Evolutionary conservation across 1,284 basidiomycete species (phyloP).

Genomic region (Ceratorhiza oryzae-sativae): DNA sequence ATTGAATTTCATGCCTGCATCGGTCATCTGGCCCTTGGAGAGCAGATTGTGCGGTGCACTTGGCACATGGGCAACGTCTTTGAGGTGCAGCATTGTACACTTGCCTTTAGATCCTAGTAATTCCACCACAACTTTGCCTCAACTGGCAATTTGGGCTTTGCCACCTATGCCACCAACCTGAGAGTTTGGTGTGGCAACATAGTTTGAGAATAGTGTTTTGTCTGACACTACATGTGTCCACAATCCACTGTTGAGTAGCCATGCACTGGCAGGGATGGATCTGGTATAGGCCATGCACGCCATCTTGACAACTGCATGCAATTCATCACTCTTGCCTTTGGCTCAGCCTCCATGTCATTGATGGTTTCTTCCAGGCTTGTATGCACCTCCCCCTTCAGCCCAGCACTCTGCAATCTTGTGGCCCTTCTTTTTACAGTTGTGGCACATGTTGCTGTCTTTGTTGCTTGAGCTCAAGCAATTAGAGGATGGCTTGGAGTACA

Average conservation of each 20-base stretch:
- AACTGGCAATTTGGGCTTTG: not conserved
- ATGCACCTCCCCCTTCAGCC: too few species aligned
- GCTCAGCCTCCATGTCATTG: too few species aligned
- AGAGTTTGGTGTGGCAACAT: not conserved
- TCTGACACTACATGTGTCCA: not conserved
- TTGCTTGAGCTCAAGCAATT: not conserved
- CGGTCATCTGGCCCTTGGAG: not conserved
- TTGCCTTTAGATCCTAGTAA: not conserved
- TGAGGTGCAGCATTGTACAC: not conserved
- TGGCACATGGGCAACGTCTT: not conserved
- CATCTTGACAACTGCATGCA: too few species aligned
- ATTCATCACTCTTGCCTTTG: too few species aligned
- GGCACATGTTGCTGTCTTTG: not conserved
- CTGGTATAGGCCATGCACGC: too few species aligned
- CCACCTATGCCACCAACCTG: not conserved
- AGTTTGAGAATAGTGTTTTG: not conserved
- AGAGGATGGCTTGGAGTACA: not conserved
- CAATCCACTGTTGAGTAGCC: not conserved
- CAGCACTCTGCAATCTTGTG: not conserved
- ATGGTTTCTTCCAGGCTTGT: too few species aligned
- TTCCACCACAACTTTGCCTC: not conserved
- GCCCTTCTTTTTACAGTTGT: not conserved
- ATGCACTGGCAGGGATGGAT: not conserved
- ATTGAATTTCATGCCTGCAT: not conserved
- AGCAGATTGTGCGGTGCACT: not conserved